Conservation (phyloP, 1,284 basidiomycete species). For the Ustilago vetiveriae region DNA sequence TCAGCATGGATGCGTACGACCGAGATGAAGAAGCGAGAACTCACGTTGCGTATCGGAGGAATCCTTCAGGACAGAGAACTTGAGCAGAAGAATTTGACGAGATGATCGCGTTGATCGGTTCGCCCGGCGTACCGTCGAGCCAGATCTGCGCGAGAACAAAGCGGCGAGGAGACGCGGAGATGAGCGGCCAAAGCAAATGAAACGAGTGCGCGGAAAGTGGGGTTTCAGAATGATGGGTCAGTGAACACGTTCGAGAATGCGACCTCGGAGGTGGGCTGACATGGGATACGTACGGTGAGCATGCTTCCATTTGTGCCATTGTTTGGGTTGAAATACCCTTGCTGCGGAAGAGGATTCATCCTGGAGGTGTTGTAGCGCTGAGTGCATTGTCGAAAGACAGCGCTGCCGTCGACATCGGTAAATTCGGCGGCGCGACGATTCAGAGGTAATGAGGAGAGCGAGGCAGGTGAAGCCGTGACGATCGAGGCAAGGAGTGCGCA, state of each 20-base stretch:
- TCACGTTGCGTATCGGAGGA: conserved; percentile 62
- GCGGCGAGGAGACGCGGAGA: too few relatives aligned
- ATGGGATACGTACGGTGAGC: conserved; percentile 30
- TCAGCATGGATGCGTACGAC: conserved; percentile 2
- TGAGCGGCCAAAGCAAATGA: neutral
- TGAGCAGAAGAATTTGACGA: conserved; percentile 51
- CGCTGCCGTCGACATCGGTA: conserved; percentile 23
- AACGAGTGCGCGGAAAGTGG: neutral
- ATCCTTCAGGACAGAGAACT: conserved; percentile 60
- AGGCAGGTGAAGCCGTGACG: conserved; percentile 7
- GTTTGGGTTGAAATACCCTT: conserved; percentile 40
- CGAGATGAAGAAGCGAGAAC: neutral
- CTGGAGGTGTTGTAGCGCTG: conserved; percentile 42
- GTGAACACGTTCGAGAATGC: neutral
- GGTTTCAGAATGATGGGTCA: conserved; percentile 2
- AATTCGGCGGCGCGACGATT: neutral
- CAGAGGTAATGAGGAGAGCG: conserved; percentile 16
- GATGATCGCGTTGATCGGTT: conserved; percentile 65
- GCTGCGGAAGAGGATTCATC: conserved; percentile 35
- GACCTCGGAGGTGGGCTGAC: conserved; percentile 5
- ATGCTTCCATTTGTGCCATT: conserved; percentile 45
- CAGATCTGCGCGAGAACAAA: conserved; percentile 21
- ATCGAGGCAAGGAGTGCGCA: conserved; percentile 4
- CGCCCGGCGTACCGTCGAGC: conserved; percentile 52
- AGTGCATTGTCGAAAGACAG: conserved; percentile 29